Evolutionary conservation across 768 basidiomycete species (phyloP), one percentile per base, ranked within the genome.

Genomic region (Goffeauzyma gilvescens): DNA sequence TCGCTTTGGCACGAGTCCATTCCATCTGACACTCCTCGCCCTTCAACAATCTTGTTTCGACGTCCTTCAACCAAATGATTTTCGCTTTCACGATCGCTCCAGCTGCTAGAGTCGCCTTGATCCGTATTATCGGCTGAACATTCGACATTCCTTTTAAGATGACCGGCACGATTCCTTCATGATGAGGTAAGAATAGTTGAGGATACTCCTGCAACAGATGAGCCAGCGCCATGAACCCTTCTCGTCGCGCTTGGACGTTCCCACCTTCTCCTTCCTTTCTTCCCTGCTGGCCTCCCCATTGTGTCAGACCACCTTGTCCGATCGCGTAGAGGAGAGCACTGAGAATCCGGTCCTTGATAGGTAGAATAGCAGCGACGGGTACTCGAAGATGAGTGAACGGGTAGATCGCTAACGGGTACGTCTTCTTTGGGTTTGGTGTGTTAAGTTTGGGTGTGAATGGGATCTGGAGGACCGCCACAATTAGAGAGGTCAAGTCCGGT

Each of bases 371-470:
- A 5, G 49, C 33, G 1, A 46, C 35, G 2, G 58, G 59, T 12
- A 62, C 39, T 6, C 41, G 44, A 34, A 60, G 47, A 20, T 57
- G 53, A 5, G 55, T 48, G 18, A 62, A 32, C 13, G 57, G 46
- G 37, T 57, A 39, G 44, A 62, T 57, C 5, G 60, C 49, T 1
- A 55, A 49, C 28, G 49, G 51, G 34, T 62, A 62, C 13, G 58
- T 52, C 20, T 52, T 47, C 38, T 62, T 62, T 4, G 57, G 51
- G 34, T 60, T 62, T 4, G 58, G 55, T 5, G 60, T 62, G 15
- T 56, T 55, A 20, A 62, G 33, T 40, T 54, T 53, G 2, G 59
- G 54, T 9, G 59, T 60, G 17, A 52, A 44, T 15, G 60, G 60
- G 33, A 62, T 59, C 14, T 52, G 31, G 40, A 62, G 42, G 21